Base-by-base conservation (phyloP, 139 green algal species). In the Auxenochlorella protothecoides region DNA sequence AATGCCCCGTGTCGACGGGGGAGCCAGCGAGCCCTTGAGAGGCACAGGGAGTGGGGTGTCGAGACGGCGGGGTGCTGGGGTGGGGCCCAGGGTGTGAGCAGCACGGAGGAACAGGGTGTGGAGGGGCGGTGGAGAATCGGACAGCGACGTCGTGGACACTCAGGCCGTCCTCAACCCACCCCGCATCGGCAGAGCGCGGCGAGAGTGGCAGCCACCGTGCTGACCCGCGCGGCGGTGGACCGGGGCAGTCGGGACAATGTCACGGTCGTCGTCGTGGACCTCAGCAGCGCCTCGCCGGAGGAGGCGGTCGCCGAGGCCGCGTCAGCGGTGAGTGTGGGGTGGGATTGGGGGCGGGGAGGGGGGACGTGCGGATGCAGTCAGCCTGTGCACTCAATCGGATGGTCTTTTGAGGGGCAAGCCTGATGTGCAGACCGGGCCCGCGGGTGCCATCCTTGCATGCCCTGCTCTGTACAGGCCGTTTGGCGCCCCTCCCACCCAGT, bases 171-270 rank as follows among this genome's bases (percentile, higher is more conserved):
- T 44, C 27, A 44, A 44, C 27, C 27, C 27, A 15, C 27, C 51
- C 3, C 5, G 8, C 27, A 16, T 8, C 56, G 27, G 65, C 67
- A 79, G 68, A 82, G 68, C 60, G 73, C 81, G 16, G 78, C 79
- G 0, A 72, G 80, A 62, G 79, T 90, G 15, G 86, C 87, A 2
- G 86, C 89, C 7, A 84, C 80, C 3, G 76, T 87, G 63, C 82
- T 95, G 9, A 89, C 85, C 2, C 84, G 85, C 8, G 85, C 86
- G 3, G 86, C 86, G 5, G 75, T 91, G 60, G 81, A 84, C 62
- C 70, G 85, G 5, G 86, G 86, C 63, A 82, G 69, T 27, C 68
- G 79, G 6, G 86, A 91, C 78, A 90, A 91, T 63, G 84, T 91
- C 3, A 90, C 80, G 3, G 85, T 88, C 3, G 75, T 90, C 0